Evolutionary conservation across 768 basidiomycete genomes (phyloP), one percentile per base, ranked within the genome.

Genomic region (Panaeolus papilionaceus): DNA sequence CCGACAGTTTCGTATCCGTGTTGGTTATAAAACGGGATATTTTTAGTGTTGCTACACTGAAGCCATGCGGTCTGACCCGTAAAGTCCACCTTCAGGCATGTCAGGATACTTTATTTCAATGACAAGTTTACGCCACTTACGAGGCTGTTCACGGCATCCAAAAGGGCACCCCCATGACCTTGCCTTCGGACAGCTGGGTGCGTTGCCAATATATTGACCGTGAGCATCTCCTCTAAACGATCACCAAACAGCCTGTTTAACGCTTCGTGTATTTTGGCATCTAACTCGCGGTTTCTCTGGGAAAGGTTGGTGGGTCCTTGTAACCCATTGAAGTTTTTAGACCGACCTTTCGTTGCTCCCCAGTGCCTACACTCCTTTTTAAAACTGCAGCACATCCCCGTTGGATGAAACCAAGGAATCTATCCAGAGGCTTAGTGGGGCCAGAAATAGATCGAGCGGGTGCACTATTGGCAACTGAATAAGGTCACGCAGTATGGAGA

Each of bases 121-220:
- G 8, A 1, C 23, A 7, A 16, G 12, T 38, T 65, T 12, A 9
- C 42, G 64, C 40, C 44, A 66, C 72, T 65, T 51, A 74, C 74
- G 65, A 76, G 65, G 47, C 69, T 64, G 33, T 70, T 73, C 42
- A 74, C 61, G 11, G 73, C 65, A 40, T 73, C 68, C 18, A 75
- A 63, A n/a, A 76, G 69, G 1, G 73, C 73, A 26, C 72, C 70
- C 45, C 72, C 75, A 45, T 72, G 72, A 16, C 74, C 74, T 61
- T 64, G 71, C 18, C 71, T 71, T 61, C 72, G 74, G 44, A 69
- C 71, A 9, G 11, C 61, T 10, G 73, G 72, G 42, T 72, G 71
- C 3, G 71, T 72, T 23, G 69, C 71, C 10, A 75, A 61, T 6
- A 75, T 65, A 47, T 71, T 68, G 28, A 75, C 67, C 26, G 64